A percentile compares a stretch with the other conserved stretches of the same genome.
phyloP scores from a whole-genome alignment of 78 protist species.

The Neovahlkampfia damariscottae region DNA sequence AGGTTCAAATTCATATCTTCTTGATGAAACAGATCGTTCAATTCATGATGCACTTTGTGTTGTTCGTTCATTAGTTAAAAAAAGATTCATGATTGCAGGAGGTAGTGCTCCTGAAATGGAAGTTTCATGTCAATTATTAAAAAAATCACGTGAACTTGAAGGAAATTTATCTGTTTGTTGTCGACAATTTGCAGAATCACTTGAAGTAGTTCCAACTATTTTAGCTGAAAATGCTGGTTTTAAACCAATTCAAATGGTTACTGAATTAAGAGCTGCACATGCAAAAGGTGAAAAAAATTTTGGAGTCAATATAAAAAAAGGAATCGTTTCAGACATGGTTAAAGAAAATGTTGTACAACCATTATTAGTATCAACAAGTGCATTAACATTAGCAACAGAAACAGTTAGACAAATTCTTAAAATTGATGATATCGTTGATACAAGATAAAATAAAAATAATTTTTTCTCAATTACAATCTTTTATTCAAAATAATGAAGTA shows the following conservation, averaged over 20 bases:
- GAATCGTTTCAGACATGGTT: slow-evolving; percentile 56
- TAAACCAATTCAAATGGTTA: slow-evolving; percentile 87
- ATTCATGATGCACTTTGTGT: slow-evolving; percentile 99
- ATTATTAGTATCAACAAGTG: slow-evolving; percentile 80
- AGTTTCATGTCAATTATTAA: slow-evolving; percentile 51
- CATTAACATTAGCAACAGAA: slow-evolving; percentile 95
- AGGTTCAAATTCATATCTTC: slow-evolving; percentile 86
- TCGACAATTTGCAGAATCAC: slow-evolving; percentile 90
- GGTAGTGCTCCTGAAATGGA: slow-evolving; percentile 98
- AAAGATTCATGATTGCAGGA: slow-evolving; percentile 84
- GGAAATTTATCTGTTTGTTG: slow-evolving; percentile 76
- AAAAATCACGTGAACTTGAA: slow-evolving; percentile 51
- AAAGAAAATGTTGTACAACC: slow-evolving; percentile 97
- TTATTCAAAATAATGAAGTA: no score
- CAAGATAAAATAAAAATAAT: neutral
- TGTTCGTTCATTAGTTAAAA: slow-evolving; percentile 93
- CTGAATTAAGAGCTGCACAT: slow-evolving; percentile 87
- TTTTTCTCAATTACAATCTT: neutral
- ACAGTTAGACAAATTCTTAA: slow-evolving; percentile 90
- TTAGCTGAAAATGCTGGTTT: slow-evolving; percentile 99
- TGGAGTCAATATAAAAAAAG: slow-evolving; percentile 91
- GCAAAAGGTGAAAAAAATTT: slow-evolving; percentile 68
- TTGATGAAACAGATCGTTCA: slow-evolving; percentile 95
- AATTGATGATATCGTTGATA: slow-evolving; percentile 81
- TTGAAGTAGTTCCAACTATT: slow-evolving; percentile 95